Conservation (phyloP, 1,284 basidiomycete genomes). For the Phellopilus nigrolimitatus region DNA sequence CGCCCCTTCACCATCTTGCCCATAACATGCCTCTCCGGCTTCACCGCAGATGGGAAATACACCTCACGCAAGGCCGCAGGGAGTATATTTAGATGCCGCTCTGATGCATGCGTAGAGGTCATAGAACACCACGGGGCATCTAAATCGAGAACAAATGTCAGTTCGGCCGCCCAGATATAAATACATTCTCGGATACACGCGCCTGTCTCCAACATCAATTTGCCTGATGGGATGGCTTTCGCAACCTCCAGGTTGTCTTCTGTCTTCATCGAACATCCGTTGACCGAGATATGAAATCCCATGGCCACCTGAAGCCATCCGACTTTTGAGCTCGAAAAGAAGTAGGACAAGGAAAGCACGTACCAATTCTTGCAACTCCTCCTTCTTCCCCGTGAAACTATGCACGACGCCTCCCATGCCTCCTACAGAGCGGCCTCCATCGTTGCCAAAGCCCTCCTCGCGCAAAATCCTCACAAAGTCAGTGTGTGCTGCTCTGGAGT, state of each 20-base stretch:
- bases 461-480: slow-evolving; percentile 70
- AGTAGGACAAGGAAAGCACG: slow-evolving; percentile 26
- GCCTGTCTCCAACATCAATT: slow-evolving; percentile 81
- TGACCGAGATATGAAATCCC: slow-evolving; percentile 73
- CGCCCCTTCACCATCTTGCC: slow-evolving; percentile 76
- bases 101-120: slow-evolving; percentile 73
- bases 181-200: neutral
- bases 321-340: slow-evolving; percentile 7
- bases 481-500: slow-evolving; percentile 71
- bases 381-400: slow-evolving; percentile 73
- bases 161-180: neutral
- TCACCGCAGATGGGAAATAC: slow-evolving; percentile 53
- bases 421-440: slow-evolving; percentile 51
- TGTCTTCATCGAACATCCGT: slow-evolving; percentile 85
- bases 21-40: slow-evolving; percentile 63
- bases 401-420: slow-evolving; percentile 78
- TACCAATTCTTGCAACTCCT: slow-evolving; percentile 70
- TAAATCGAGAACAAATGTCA: slow-evolving; percentile 27
- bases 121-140: slow-evolving; percentile 85
- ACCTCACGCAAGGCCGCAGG: slow-evolving; percentile 43
- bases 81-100: slow-evolving; percentile 49
- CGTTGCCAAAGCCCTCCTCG: slow-evolving; percentile 59
- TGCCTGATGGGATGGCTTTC: slow-evolving; percentile 56
- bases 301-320: slow-evolving; percentile 48
- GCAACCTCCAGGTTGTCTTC: slow-evolving; percentile 63